Conservation (phyloP, 495 filamentous ascomycete species). For the Neurospora sp. region DNA sequence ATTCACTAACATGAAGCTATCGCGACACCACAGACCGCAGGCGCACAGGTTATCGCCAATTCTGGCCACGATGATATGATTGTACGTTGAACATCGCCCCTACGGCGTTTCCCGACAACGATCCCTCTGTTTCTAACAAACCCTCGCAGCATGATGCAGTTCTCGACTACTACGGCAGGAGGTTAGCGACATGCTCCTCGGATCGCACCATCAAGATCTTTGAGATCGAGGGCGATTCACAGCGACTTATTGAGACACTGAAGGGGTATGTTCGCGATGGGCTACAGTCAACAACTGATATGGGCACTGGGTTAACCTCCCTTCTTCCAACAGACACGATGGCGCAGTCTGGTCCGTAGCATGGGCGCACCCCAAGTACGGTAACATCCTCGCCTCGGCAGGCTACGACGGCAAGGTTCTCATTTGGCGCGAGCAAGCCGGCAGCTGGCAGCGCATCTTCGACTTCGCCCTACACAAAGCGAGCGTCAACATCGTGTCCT, state of each 20-base stretch:
- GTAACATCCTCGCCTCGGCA: conserved; percentile 90
- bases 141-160: conserved; percentile 79
- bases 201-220: conserved; percentile 99
- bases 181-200: conserved; percentile 93
- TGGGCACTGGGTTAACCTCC: conserved; percentile 9
- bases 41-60: conserved; percentile 28
- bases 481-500: conserved; percentile 89
- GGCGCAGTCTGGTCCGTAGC: conserved; percentile 94
- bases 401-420: conserved; percentile 96
- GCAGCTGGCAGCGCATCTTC: conserved; percentile 72
- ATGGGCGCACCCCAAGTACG: conserved; percentile 97
- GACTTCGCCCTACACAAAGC: conserved; percentile 87
- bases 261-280: conserved; percentile 58
- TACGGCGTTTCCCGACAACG: background rate
- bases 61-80: conserved; percentile 96
- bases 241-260: conserved; percentile 83
- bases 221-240: conserved; percentile 89
- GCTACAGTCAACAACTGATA: background rate
- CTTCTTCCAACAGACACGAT: conserved; percentile 58
- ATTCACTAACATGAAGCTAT: background rate
- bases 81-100: conserved; percentile 48
- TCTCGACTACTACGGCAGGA: conserved; percentile 94
- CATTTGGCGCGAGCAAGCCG: conserved; percentile 87
- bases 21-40: conserved; percentile 13
- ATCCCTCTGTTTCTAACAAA: background rate